A percentile compares a stretch with the other conserved stretches of the same genome.
Conservation (phyloP, 495 filamentous ascomycete genomes). For the Amphirosellinia nigrospora region DNA sequence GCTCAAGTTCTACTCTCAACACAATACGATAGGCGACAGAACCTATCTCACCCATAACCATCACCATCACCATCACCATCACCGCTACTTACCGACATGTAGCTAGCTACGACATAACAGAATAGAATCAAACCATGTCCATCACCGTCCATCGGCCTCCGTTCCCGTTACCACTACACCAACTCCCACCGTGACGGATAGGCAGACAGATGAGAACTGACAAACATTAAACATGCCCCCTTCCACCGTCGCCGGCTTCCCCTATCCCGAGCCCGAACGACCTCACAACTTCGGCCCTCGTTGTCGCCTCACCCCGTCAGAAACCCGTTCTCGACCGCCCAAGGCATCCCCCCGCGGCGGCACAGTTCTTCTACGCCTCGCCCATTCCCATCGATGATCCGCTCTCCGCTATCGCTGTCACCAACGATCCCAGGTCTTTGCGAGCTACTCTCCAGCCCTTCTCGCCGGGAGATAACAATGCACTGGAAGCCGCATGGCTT, state of each 20-base stretch:
- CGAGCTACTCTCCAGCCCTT: constrained; percentile 76
- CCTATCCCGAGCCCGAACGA: constrained; percentile 29
- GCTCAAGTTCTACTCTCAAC: background rate
- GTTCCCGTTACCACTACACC: constrained; percentile 4
- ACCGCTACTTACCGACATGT: constrained; percentile 15
- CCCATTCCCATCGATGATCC: constrained; percentile 82
- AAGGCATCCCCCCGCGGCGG: constrained; percentile 61
- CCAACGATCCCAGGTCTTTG: constrained; percentile 55
- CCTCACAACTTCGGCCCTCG: constrained; percentile 46
- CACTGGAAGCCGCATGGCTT: constrained; percentile 76
- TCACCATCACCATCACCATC: too few relatives aligned
- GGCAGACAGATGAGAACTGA: background rate
- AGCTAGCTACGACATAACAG: constrained; percentile 3
- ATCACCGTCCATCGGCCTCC: constrained; percentile 5
- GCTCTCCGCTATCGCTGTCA: constrained; percentile 63
- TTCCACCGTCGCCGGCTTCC: constrained; percentile 23
- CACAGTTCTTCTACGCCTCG: constrained; percentile 85
- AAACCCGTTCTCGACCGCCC: constrained; percentile 38
- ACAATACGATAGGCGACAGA: background rate
- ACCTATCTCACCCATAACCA: too few relatives aligned
- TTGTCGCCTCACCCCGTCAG: constrained; percentile 51
- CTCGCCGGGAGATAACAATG: constrained; percentile 73
- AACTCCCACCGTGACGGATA: constrained; percentile 4
- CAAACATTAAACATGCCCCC: constrained; percentile 28
- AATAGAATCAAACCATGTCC: constrained; percentile 11